Base-by-base conservation (phyloP, 768 basidiomycete species). In the Punctularia strigosozonata region DNA sequence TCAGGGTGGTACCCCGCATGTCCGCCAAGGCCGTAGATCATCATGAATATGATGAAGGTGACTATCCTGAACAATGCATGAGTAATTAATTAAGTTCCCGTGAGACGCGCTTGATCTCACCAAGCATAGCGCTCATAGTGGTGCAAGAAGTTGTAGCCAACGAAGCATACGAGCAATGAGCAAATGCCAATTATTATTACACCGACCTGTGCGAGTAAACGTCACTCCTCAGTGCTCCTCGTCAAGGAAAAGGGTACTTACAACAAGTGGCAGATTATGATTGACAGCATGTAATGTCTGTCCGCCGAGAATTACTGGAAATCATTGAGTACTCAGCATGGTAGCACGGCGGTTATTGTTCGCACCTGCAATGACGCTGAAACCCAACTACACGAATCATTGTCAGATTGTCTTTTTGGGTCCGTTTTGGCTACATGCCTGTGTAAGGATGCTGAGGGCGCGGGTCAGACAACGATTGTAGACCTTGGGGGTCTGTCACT, bases 101-200 rank as follows among this genome's bases (percentile, higher is more conserved):
- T n/a, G n/a, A n/a, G n/a, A n/a, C n/a, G n/a, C n/a, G n/a, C n/a
- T n/a, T n/a, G n/a, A n/a, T n/a, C n/a, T n/a, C n/a, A n/a, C 75
- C 75, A 77, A 2, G 71, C 69, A 42, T 72, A 77, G 12, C 72
- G 64, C 43, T 75, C 73, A 48, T 66, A 75, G 40, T 57, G 42
- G 42, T 70, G 68, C 14, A 72, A 57, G 45, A 65, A 48, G 40
- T 69, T 44, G 43, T 70, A 69, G 3, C 68, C 68, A 6, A 70
- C 47, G 38, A 70, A 65, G 43, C 68, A 69, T 14, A 67, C 67
- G 15, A 69, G 48, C 23, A 70, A 46, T 35, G 55, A 61, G 43
- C 58, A 61, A 5, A 70, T 36, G 8, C 57, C 58, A 20, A 70
- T 58, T 28, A 76, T 64, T 38, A 71, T 60, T 39, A 75, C 63